These are phyloP conservation scores for Arabidopsis lyrata DNA, from an alignment of 441 rosid genomes.

Conservation along the genomic window DNA sequence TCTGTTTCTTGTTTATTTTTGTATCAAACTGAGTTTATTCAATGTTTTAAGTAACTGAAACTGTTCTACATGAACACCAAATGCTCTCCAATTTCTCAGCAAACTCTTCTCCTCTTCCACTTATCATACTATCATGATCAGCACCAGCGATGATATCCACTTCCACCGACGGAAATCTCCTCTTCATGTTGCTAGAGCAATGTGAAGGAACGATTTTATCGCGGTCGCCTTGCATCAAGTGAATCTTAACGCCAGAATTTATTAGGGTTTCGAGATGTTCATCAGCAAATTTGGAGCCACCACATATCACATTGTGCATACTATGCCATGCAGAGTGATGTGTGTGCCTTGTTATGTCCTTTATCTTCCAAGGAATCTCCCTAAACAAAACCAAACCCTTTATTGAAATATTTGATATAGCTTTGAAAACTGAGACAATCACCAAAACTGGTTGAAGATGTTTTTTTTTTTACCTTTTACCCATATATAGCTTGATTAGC, in stretches of 20 bases:
- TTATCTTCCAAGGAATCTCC: slow-evolving; percentile 51
- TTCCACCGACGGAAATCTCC: slow-evolving; percentile 54
- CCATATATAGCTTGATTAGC: slow-evolving; percentile 57
- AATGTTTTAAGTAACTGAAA: not conserved
- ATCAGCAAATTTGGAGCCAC: slow-evolving; percentile 66
- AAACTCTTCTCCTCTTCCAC: slow-evolving; percentile 38
- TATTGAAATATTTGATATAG: not conserved
- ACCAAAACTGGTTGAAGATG: not conserved
- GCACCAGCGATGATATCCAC: slow-evolving; percentile 53
- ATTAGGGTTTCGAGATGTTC: slow-evolving; percentile 52
- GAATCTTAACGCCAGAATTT: slow-evolving; percentile 48
- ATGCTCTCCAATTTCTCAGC: slow-evolving; percentile 28
- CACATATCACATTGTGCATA: slow-evolving; percentile 87
- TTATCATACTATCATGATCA: slow-evolving; percentile 51
- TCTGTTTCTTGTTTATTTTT: not conserved
- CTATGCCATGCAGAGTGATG: slow-evolving; percentile 93
- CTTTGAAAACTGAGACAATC: not conserved
- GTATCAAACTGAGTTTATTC: not conserved
- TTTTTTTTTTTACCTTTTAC: slow-evolving; percentile 54
- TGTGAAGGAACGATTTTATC: slow-evolving; percentile 62
- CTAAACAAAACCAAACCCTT: slow-evolving; percentile 11
- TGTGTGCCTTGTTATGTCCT: slow-evolving; percentile 76
- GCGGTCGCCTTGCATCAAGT: slow-evolving; percentile 60
- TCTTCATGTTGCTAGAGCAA: slow-evolving; percentile 58
- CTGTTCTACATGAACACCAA: slow-evolving; percentile 36